Conservation (phyloP, 345 rosid species). For the Camelina neglecta region DNA sequence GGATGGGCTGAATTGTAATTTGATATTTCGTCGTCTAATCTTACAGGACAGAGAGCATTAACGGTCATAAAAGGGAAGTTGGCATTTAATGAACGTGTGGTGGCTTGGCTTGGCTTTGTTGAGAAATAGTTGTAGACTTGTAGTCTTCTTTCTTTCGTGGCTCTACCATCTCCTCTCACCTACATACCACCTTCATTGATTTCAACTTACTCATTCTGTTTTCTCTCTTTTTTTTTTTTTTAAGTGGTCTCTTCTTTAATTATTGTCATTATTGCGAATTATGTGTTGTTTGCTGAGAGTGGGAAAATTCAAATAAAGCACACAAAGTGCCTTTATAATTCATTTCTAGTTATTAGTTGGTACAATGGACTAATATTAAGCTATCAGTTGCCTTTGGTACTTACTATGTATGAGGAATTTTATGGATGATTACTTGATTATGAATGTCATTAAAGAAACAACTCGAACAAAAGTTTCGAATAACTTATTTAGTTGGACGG, state of each 20-base stretch:
- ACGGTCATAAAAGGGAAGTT: slow-evolving; percentile 49
- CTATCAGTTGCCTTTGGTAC: not conserved
- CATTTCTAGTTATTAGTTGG: slow-evolving; percentile 5
- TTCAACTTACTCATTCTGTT: slow-evolving; percentile 44
- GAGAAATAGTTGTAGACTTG: not conserved
- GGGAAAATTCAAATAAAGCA: slow-evolving; percentile 8
- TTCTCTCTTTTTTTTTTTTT: not conserved
- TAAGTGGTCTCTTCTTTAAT: slow-evolving; percentile 28
- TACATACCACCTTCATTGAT: slow-evolving; percentile 30
- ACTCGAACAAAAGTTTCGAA: not conserved
- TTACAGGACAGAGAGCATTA: slow-evolving; percentile 23
- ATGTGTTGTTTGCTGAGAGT: slow-evolving; percentile 22
- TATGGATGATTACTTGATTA: not conserved
- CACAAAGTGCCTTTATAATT: not conserved
- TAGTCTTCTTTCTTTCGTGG: slow-evolving; percentile 40
- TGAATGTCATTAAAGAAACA: not conserved
- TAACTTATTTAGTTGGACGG: not conserved
- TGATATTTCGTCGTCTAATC: slow-evolving; percentile 21
- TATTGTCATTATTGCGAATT: slow-evolving; percentile 39
- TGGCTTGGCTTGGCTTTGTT: not conserved
- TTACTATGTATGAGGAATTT: not conserved
- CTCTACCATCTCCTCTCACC: slow-evolving; percentile 40
- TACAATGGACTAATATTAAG: not conserved
- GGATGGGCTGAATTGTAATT: slow-evolving; percentile 31
- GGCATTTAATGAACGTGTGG: slow-evolving; percentile 38